A percentile compares a stretch with the other conserved stretches of the same genome.
Evolutionary conservation across 305 asterid genomes (phyloP).

Genomic region (Fraxinus nigra): DNA sequence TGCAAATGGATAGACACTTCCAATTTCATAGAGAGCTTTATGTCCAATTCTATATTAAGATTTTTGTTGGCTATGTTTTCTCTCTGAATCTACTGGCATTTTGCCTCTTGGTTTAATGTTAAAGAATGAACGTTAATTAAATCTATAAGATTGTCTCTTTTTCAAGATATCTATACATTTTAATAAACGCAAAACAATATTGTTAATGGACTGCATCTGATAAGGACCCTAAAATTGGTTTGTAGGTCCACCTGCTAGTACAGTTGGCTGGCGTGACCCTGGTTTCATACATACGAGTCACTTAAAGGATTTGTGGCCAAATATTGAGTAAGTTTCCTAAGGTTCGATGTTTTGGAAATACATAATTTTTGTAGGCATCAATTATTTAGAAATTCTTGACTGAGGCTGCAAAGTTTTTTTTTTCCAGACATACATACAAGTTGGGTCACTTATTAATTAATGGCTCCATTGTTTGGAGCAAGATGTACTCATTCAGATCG

Average conservation of each 20-base stretch:
- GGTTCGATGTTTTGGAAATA: neutral
- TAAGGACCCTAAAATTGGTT: neutral
- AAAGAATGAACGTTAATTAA: neutral
- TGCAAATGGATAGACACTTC: neutral
- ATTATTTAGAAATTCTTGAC: neutral
- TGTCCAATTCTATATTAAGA: neutral
- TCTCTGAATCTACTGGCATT: neutral
- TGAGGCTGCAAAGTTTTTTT: neutral
- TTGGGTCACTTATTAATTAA: constrained; percentile 36
- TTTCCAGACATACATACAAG: constrained; percentile 40
- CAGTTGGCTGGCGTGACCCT: constrained; percentile 57
- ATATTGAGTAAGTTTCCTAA: constrained; percentile 24
- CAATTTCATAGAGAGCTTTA: neutral
- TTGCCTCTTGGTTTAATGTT: neutral
- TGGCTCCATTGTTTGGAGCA: constrained; percentile 42
- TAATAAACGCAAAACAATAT: neutral
- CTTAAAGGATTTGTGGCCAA: constrained; percentile 55
- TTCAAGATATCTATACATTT: neutral
- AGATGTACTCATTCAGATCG: constrained; percentile 32
- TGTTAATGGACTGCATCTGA: neutral
- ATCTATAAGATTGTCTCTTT: neutral
- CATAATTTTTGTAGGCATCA: neutral
- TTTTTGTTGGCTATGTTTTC: neutral
- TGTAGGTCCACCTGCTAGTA: constrained; percentile 49
- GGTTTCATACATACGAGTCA: constrained; percentile 55